Conservation (phyloP, 164 flowering plant species). For the Nelumbo lutea region DNA sequence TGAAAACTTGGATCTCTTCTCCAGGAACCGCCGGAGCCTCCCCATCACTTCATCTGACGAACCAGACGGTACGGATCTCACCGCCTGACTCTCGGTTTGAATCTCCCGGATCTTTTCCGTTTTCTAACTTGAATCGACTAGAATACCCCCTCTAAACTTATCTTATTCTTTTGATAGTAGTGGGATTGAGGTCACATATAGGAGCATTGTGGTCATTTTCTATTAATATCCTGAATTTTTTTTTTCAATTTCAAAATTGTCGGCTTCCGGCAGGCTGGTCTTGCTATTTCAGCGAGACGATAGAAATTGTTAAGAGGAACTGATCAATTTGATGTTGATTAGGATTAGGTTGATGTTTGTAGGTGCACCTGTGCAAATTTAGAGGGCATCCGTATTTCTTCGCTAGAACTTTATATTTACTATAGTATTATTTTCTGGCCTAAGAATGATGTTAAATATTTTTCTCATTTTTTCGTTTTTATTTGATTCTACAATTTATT, state of each 20-base stretch:
- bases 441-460: no score
- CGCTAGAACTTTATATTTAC: no score
- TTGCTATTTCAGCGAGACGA: not conserved
- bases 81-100: not conserved
- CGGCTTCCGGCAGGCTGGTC: not conserved
- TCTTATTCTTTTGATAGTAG: not conserved
- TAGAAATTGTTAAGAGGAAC: not conserved
- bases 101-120: not conserved
- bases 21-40: constrained; percentile 51
- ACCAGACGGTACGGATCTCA: constrained; percentile 45
- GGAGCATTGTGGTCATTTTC: not conserved
- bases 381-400: no score
- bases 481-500: no score
- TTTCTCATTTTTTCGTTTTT: no score
- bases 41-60: constrained; percentile 54
- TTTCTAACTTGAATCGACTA: not conserved
- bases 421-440: no score
- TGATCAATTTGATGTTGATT: not conserved
- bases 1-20: constrained; percentile 76
- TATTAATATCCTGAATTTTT: not conserved
- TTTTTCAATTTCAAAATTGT: not conserved
- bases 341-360: no score
- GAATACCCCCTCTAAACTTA: not conserved
- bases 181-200: not conserved
- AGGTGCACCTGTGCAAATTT: no score